A percentile compares a stretch with the other conserved stretches of the same genome.
Conservation (phyloP, 805 yeast genomes). For the Pichia cabralensis region DNA sequence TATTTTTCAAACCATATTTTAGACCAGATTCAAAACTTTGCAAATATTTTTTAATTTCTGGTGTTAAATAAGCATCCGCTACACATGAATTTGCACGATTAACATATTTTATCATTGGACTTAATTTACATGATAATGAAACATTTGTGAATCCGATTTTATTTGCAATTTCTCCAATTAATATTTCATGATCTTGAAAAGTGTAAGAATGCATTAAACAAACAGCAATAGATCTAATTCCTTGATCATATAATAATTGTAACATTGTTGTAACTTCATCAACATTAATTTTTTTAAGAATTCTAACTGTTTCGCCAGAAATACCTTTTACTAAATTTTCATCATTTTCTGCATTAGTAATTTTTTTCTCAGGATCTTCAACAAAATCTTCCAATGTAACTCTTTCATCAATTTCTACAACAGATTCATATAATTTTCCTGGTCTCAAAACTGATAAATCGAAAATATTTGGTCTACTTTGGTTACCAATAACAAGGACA, state of each 20-base stretch:
- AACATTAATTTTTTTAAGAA: constrained; percentile 42
- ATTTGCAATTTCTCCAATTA: constrained; percentile 49
- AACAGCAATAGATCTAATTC: constrained; percentile 61
- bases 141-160: constrained; percentile 60
- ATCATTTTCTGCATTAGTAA: constrained; percentile 21
- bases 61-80: constrained; percentile 78
- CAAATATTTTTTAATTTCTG: constrained; percentile 60
- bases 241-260: constrained; percentile 37
- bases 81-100: constrained; percentile 69
- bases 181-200: constrained; percentile 56
- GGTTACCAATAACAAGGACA: constrained; percentile 77
- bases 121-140: constrained; percentile 55
- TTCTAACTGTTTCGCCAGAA: constrained; percentile 58
- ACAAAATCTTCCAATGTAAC: constrained; percentile 75
- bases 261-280: constrained; percentile 33
- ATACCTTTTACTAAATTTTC: constrained; percentile 40
- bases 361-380: constrained; percentile 49
- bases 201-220: constrained; percentile 68
- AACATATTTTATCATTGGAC: constrained; percentile 73
- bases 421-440: constrained; percentile 60
- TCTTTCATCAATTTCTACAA: constrained; percentile 82
- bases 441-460: constrained; percentile 70
- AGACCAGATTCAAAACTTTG: constrained; percentile 54
- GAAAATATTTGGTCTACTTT: constrained; percentile 83
- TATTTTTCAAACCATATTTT: constrained; percentile 35